phyloP scores from a whole-genome alignment of 2,329 filamentous ascomycete species.

The Talaromyces sp. region DNA sequence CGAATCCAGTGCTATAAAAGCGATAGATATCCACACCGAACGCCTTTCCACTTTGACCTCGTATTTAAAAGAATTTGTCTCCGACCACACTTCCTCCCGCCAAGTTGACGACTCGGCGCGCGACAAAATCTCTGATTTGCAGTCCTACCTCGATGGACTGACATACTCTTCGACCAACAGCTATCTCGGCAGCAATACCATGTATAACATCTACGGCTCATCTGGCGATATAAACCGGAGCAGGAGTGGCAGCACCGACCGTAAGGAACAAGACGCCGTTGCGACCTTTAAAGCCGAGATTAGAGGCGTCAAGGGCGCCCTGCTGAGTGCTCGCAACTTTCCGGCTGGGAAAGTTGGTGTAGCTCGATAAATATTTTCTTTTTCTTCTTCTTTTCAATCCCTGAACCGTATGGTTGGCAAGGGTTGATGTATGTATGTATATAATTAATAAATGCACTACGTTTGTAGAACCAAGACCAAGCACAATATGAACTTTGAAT shows the following conservation, averaged over 20 bases:
- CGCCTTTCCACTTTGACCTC: conserved; percentile 47
- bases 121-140: conserved; percentile 38
- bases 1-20: conserved; percentile 10
- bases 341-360: conserved; percentile 29
- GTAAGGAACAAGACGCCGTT: conserved; percentile 50
- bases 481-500: neutral
- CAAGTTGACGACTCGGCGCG: conserved; percentile 28
- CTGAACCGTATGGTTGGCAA: neutral
- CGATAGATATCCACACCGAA: conserved; percentile 29
- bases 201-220: conserved; percentile 29
- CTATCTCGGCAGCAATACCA: conserved; percentile 20
- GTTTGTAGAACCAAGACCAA: neutral
- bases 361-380: neutral
- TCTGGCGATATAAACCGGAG: conserved; percentile 20
- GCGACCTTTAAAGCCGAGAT: conserved; percentile 56
- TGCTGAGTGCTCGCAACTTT: conserved; percentile 60
- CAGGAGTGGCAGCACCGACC: conserved; percentile 17
- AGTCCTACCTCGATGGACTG: conserved; percentile 48
- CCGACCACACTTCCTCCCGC: conserved; percentile 29
- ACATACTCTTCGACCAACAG: conserved; percentile 26
- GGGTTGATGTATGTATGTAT: neutral
- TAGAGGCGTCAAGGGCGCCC: conserved; percentile 57
- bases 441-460: neutral
- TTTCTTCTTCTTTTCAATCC: neutral
- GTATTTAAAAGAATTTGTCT: conserved; percentile 45